These are phyloP conservation scores for Apocynum venetum DNA, from an alignment of 257 asterid genomes.

Conservation along the genomic window DNA sequence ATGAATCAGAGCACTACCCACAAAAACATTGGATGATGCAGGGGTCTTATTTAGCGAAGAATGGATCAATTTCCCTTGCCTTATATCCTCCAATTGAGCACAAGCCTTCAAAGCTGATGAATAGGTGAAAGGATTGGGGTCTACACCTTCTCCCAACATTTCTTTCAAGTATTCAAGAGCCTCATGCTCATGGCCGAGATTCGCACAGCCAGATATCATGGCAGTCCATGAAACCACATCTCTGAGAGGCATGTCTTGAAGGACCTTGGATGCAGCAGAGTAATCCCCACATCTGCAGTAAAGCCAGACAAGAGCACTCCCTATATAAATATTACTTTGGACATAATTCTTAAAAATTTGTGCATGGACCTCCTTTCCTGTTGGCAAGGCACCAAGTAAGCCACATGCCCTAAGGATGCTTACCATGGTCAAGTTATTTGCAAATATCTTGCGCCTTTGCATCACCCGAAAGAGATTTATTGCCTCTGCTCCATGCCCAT, in stretches of 20 bases:
- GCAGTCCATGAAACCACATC: slow-evolving; percentile 96
- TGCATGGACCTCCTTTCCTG: slow-evolving; percentile 83
- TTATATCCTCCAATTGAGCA: slow-evolving; percentile 59
- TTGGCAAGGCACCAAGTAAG: slow-evolving; percentile 38
- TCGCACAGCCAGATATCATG: slow-evolving; percentile 81
- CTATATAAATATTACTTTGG: slow-evolving; percentile 50
- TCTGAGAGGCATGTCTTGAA: slow-evolving; percentile 54
- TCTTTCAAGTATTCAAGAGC: slow-evolving; percentile 78
- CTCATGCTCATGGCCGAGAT: slow-evolving; percentile 68
- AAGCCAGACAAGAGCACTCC: slow-evolving; percentile 81
- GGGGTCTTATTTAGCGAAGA: slow-evolving; percentile 67
- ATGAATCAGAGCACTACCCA: slow-evolving; percentile 84
- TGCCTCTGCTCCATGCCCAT: slow-evolving; percentile 66
- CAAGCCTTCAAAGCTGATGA: slow-evolving; percentile 92
- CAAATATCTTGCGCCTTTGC: slow-evolving; percentile 49
- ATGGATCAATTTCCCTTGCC: slow-evolving; percentile 65
- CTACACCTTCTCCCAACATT: slow-evolving; percentile 82
- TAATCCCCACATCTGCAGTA: slow-evolving; percentile 76
- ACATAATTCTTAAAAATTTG: slow-evolving; percentile 55
- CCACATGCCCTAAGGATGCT: slow-evolving; percentile 81
- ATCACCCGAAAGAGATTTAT: slow-evolving; percentile 53
- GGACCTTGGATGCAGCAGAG: slow-evolving; percentile 60
- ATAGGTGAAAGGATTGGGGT: slow-evolving; percentile 76
- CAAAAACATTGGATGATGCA: slow-evolving; percentile 59
- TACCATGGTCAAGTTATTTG: slow-evolving; percentile 67